A percentile compares a stretch with the other conserved stretches of the same genome.
Conservation (phyloP, 2,329 filamentous ascomycete species). For the Colletotrichum higginsianum region DNA sequence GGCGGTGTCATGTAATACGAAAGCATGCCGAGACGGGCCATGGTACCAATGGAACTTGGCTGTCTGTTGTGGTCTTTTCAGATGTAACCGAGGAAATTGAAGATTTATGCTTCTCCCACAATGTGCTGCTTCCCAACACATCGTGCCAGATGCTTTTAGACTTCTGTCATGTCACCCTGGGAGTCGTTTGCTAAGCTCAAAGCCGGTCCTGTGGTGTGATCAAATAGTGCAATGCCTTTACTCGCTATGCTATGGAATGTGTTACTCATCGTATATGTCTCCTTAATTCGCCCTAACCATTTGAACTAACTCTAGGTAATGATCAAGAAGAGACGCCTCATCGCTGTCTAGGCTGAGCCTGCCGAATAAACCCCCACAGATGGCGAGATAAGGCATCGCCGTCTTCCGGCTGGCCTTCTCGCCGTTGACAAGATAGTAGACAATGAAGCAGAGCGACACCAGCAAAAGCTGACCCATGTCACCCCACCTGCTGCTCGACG, state of each 20-base stretch:
- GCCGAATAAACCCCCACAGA: slow-evolving; percentile 32
- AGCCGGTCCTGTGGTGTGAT: no score
- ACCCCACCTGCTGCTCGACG: slow-evolving; percentile 24
- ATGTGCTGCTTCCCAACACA: no score
- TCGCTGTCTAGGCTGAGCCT: slow-evolving; percentile 25
- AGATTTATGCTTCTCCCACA: no score
- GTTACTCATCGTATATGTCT: no score
- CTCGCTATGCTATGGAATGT: slow-evolving; percentile 3
- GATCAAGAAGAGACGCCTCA: slow-evolving; percentile 27
- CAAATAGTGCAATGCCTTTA: background rate
- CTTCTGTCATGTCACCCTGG: no score
- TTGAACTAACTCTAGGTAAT: slow-evolving; percentile 33
- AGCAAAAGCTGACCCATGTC: slow-evolving; percentile 36
- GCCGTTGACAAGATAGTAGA: slow-evolving; percentile 31
- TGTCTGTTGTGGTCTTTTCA: no score
- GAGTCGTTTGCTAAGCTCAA: background rate
- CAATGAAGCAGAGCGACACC: slow-evolving; percentile 37
- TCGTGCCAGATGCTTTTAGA: no score
- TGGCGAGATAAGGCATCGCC: slow-evolving; percentile 33
- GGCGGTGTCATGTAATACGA: no score
- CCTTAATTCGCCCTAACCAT: slow-evolving; percentile 5
- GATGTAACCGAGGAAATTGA: no score
- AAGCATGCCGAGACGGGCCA: no score
- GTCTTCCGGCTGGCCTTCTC: slow-evolving; percentile 20
- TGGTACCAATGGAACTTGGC: no score